Conservation (phyloP, 257 asterid species). For the Solanum corneliomulleri region DNA sequence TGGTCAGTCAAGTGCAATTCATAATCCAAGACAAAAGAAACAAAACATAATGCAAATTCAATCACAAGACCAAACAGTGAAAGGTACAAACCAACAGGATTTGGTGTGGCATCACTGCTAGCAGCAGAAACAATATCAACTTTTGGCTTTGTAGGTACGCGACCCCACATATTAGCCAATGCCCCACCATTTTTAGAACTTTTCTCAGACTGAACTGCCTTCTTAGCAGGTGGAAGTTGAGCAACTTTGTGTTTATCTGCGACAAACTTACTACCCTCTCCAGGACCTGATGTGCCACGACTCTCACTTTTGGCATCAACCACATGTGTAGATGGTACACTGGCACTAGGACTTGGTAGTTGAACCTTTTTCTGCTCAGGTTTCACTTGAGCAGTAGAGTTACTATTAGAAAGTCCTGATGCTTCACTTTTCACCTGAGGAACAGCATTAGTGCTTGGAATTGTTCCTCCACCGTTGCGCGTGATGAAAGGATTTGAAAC, state of each 20-base stretch:
- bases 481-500: conserved; percentile 62
- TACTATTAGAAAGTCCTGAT: conserved; percentile 24
- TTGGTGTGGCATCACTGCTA: conserved; percentile 18
- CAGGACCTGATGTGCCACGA: conserved; percentile 20
- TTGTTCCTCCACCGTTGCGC: conserved; percentile 37
- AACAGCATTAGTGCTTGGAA: conserved; percentile 18
- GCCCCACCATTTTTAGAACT: conserved; percentile 49
- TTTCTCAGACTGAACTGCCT: conserved; percentile 44
- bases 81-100: conserved; percentile 50
- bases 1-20: background rate
- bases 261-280: conserved; percentile 23
- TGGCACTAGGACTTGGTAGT: conserved; percentile 25
- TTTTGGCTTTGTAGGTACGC: conserved; percentile 59
- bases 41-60: background rate
- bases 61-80: background rate
- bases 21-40: background rate
- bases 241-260: conserved; percentile 40
- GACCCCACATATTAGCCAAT: conserved; percentile 92
- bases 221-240: conserved; percentile 31
- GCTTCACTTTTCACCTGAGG: conserved; percentile 38
- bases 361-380: conserved; percentile 34
- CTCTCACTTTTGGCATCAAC: conserved; percentile 34
- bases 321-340: conserved; percentile 19
- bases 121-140: conserved; percentile 29
- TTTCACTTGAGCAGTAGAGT: conserved; percentile 20